These are phyloP conservation scores for Eucalyptus coolabah DNA, from an alignment of 345 rosid genomes.

Conservation along the genomic window DNA sequence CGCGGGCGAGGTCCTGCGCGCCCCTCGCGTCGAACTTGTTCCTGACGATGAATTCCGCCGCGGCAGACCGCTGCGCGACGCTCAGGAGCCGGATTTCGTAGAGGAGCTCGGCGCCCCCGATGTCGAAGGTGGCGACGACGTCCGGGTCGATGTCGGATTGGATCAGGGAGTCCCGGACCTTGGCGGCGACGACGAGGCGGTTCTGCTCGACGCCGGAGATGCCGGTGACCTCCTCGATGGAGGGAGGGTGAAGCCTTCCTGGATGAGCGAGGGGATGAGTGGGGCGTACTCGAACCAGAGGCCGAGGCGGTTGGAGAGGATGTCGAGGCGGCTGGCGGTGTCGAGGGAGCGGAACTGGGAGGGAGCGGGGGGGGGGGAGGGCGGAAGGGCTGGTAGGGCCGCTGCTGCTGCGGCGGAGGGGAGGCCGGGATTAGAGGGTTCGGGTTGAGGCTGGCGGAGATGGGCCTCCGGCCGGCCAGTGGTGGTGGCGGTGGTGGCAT, in stretches of 20 bases:
- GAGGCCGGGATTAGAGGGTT: not conserved
- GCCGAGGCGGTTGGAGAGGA: slow-evolving; percentile 67
- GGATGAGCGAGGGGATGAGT: slow-evolving; percentile 56
- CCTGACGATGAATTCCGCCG: slow-evolving; percentile 37
- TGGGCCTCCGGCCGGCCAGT: not conserved
- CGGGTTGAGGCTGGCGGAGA: not conserved
- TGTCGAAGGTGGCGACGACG: slow-evolving; percentile 42
- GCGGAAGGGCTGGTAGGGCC: slow-evolving; percentile 69
- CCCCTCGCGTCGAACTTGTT: slow-evolving; percentile 29
- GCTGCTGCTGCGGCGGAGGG: not conserved
- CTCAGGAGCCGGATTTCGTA: slow-evolving; percentile 73
- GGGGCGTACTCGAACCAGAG: slow-evolving; percentile 91
- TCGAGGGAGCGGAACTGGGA: slow-evolving; percentile 55
- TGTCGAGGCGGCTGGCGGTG: slow-evolving; percentile 42
- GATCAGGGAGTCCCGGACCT: slow-evolving; percentile 59
- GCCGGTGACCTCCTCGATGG: slow-evolving; percentile 71
- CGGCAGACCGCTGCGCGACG: slow-evolving; percentile 42
- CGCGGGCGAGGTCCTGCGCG: slow-evolving; percentile 66
- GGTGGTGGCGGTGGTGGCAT: not conserved
- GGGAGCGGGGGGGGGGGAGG: slow-evolving; percentile 91
- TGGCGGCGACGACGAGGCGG: slow-evolving; percentile 60
- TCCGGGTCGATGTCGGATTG: slow-evolving; percentile 48
- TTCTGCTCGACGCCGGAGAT: slow-evolving; percentile 83
- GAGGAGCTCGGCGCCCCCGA: slow-evolving; percentile 62
- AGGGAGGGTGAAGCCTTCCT: slow-evolving; percentile 68